Base-by-base conservation (phyloP, 2,329 filamentous ascomycete species). In the Dactylella cylindrospora region DNA sequence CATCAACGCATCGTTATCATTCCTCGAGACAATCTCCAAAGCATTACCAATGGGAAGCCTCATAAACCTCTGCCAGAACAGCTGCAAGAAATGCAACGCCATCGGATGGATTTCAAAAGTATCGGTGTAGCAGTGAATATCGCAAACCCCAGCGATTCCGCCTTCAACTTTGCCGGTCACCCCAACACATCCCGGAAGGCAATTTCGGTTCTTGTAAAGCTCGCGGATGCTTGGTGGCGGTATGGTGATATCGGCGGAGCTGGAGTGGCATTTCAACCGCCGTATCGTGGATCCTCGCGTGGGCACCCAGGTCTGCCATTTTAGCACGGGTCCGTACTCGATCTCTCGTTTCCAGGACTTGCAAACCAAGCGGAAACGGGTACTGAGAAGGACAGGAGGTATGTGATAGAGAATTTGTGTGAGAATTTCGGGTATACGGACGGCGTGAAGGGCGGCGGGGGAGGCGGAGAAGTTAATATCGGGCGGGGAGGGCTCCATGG, bases 11-110 rank as follows among this genome's bases (percentile, higher is more conserved):
- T 57, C 52, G 8, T 44, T 35, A 8, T 43, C 43, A 19, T 57
- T 32, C 3, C 6, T 9, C 3, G 35, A 28, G 1, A 35, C 40
- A 10, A 57, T 44, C 17, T 43, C 29, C 13, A 31, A 8, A 3
- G 52, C 44, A 32, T 22, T 20, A 3, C 44, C 29, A 5, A 57
- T 23, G 0, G 52, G 36, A 1, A 57, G 9, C 1, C 44, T 15
- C 44, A 50, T 49, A 15, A 57, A 57, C 5, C 44, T 26, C 26
- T 32, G 23, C 52, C 52, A 57, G 44, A 49, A 57, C 7, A 57
- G 15, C 20, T 49, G 43, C 2, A 57, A 19, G 23, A 57, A 57
- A 13, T 57, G 52, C 3, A 55, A 25, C 2, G 41, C 43, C 4
- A 57, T 35, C 3, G 51, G 51, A 9, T 55, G 51, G 3, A 55